Evolutionary conservation across 352 stramenopile genomes (phyloP).

Genomic region (Phytophthora rubi): DNA sequence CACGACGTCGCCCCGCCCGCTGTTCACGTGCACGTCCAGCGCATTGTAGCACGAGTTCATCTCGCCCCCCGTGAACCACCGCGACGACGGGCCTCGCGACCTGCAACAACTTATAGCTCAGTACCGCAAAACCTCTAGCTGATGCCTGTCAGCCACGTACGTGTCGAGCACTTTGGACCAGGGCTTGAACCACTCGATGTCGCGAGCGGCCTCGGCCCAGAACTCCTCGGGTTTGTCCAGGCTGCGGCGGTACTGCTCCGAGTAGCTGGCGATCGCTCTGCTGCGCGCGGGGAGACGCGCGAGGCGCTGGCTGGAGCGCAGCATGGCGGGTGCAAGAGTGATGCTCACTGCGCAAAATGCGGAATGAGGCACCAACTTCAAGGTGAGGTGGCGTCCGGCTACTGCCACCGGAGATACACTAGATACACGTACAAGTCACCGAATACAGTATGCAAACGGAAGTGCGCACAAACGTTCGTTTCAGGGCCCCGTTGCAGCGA

Average conservation of each 20-base stretch:
- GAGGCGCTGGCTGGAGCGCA: constrained; percentile 10
- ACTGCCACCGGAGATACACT: too few species aligned
- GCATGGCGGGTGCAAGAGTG: constrained; percentile 26
- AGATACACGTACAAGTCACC: not conserved
- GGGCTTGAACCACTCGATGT: constrained; percentile 62
- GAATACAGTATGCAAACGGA: not conserved
- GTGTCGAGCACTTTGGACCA: constrained; percentile 52
- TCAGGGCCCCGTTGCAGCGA: constrained; percentile 10
- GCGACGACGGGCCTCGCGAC: constrained; percentile 37
- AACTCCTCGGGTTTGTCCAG: constrained; percentile 54
- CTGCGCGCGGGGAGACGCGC: not conserved
- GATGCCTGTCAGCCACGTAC: constrained; percentile 21
- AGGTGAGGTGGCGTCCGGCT: constrained; percentile 19
- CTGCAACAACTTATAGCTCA: constrained; percentile 17
- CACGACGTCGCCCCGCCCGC: constrained; percentile 55
- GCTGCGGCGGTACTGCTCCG: constrained; percentile 49
- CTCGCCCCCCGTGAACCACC: constrained; percentile 64
- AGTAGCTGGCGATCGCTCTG: constrained; percentile 43
- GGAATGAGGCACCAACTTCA: constrained; percentile 37
- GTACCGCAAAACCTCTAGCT: not conserved
- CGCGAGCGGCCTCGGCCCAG: constrained; percentile 56
- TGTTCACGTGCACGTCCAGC: constrained; percentile 63
- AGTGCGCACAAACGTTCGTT: constrained; percentile 21
- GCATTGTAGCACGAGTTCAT: constrained; percentile 80
- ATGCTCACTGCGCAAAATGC: constrained; percentile 22